These are phyloP conservation scores for Botrytis tulipae DNA, from an alignment of 2,329 filamentous ascomycete genomes.

Conservation along the genomic window DNA sequence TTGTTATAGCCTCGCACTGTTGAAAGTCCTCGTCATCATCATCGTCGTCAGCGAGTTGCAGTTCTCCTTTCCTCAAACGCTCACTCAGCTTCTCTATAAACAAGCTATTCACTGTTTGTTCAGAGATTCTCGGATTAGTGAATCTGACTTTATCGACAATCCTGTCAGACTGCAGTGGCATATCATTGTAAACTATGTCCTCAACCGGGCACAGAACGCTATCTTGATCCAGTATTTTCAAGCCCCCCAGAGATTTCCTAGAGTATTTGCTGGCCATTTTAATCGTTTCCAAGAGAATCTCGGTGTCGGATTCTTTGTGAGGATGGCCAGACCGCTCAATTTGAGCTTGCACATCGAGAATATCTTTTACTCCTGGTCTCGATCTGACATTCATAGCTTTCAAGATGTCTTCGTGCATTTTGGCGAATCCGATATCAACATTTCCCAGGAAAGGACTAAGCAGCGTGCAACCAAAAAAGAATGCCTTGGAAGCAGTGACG, in stretches of 20 bases:
- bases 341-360: conserved; percentile 28
- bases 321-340: conserved; percentile 25
- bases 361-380: conserved; percentile 26
- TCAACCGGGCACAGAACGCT: conserved; percentile 26
- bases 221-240: conserved; percentile 30
- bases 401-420: conserved; percentile 27
- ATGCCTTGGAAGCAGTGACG: conserved; percentile 26
- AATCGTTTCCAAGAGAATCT: conserved; percentile 33
- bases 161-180: not conserved
- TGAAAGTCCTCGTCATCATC: conserved; percentile 38
- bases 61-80: conserved; percentile 25
- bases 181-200: conserved; percentile 30
- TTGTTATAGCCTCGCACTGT: conserved; percentile 36
- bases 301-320: conserved; percentile 29
- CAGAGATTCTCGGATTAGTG: conserved; percentile 30
- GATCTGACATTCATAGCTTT: conserved; percentile 27
- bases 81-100: conserved; percentile 29
- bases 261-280: conserved; percentile 26
- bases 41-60: conserved; percentile 31
- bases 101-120: conserved; percentile 21
- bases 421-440: conserved; percentile 30
- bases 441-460: conserved; percentile 32
- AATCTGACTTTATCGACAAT: conserved; percentile 24
- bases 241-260: conserved; percentile 12
- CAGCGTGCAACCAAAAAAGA: conserved; percentile 24